Evolutionary conservation across 352 stramenopile genomes (phyloP).

Genomic region (Hyaloperonospora arabidopsidis): DNA sequence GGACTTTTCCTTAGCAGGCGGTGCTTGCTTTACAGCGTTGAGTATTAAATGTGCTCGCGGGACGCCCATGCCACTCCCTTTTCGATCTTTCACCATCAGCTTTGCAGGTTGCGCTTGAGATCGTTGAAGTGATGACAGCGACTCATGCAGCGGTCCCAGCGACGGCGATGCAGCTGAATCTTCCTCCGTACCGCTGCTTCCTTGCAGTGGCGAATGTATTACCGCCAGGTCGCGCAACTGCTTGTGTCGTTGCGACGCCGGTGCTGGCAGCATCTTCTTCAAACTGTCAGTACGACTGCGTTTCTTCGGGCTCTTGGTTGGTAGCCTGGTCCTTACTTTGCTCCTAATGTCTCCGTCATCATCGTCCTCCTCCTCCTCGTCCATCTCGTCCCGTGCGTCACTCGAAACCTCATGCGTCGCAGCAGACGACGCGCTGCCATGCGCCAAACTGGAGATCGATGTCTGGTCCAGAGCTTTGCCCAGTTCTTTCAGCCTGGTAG

Average conservation of each 20-base stretch:
- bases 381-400: constrained; percentile 9
- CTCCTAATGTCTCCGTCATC: constrained; percentile 4
- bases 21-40: constrained; percentile 68
- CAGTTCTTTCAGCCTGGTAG: constrained; percentile 63
- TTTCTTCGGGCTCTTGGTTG: constrained; percentile 70
- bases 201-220: constrained; percentile 13
- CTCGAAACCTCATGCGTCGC: constrained; percentile 7
- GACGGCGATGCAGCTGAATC: constrained; percentile 22
- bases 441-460: constrained; percentile 45
- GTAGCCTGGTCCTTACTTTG: constrained; percentile 14
- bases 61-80: constrained; percentile 61
- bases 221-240: constrained; percentile 17
- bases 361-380: constrained; percentile 3
- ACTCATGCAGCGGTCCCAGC: constrained; percentile 7
- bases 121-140: constrained; percentile 14
- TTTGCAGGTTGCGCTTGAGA: constrained; percentile 35
- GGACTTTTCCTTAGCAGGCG: constrained; percentile 78
- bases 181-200: constrained; percentile 19
- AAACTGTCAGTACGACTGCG: constrained; percentile 78
- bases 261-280: constrained; percentile 62
- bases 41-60: constrained; percentile 62
- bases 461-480: constrained; percentile 67
- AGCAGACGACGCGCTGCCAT: constrained; percentile 7
- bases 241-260: constrained; percentile 62
- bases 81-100: constrained; percentile 73